phyloP scores from a whole-genome alignment of 352 stramenopile species.

The Globisporangium cylindrosporum region DNA sequence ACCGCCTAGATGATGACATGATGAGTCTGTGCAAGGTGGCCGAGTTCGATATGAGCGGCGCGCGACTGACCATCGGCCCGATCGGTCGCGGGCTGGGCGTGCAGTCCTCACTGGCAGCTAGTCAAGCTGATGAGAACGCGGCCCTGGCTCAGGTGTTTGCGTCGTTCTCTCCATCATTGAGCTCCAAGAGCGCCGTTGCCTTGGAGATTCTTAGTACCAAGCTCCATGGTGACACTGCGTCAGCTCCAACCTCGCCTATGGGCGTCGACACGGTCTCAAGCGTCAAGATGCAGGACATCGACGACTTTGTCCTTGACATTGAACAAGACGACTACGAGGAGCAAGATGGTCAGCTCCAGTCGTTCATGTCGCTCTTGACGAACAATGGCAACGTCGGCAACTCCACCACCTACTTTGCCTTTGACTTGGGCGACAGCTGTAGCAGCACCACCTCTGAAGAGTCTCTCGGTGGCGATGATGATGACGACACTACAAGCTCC shows the following conservation, averaged over 20 bases:
- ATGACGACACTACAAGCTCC: not conserved
- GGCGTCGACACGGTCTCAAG: not conserved
- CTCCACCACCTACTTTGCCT: not conserved
- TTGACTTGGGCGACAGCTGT: not conserved
- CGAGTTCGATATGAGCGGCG: conserved; percentile 5
- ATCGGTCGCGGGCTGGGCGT: not conserved
- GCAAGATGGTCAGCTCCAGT: not conserved
- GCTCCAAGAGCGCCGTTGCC: no score
- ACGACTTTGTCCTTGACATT: not conserved
- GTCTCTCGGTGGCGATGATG: not conserved
- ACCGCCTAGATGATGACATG: conserved; percentile 53
- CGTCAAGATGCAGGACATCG: not conserved
- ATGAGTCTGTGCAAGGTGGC: conserved; percentile 9
- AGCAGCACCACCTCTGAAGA: not conserved
- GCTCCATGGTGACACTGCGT: no score
- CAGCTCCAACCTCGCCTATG: not conserved
- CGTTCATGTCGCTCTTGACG: not conserved
- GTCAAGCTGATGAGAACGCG: no score
- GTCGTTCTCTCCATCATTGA: no score
- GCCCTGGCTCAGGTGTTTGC: no score
- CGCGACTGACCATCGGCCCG: no score
- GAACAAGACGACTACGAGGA: not conserved
- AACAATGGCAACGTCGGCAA: not conserved
- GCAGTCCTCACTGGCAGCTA: not conserved
- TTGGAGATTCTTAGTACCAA: no score